Percentiles rank a stretch among this genome's conserved stretches.
Conservation (phyloP, 1,284 basidiomycete genomes). For the Ustilago curta region DNA sequence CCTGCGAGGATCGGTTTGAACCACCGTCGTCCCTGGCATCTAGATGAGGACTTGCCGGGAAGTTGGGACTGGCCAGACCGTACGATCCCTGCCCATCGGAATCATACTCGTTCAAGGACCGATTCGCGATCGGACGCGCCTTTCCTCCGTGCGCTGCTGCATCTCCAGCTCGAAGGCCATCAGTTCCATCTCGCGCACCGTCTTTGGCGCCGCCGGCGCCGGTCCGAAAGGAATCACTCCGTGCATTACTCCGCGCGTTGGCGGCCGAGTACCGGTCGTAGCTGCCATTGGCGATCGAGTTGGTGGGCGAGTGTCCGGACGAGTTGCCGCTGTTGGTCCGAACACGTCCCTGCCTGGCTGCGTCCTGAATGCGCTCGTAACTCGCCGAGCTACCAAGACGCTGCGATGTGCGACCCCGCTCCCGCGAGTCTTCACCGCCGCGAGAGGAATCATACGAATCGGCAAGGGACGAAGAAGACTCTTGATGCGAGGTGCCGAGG, state of each 20-base stretch:
- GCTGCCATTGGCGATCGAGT: slow-evolving; percentile 39
- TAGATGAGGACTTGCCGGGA: slow-evolving; percentile 48
- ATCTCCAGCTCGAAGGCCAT: slow-evolving; percentile 51
- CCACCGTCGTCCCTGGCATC: slow-evolving; percentile 38
- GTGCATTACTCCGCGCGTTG: slow-evolving; percentile 29
- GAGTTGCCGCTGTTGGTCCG: slow-evolving; percentile 47
- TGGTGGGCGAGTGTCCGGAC: slow-evolving; percentile 44
- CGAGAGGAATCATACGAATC: slow-evolving; percentile 41
- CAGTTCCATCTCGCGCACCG: slow-evolving; percentile 43
- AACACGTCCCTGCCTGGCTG: slow-evolving; percentile 36
- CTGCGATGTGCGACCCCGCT: slow-evolving; percentile 56
- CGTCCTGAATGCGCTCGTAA: slow-evolving; percentile 63
- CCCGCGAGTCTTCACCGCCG: slow-evolving; percentile 35
- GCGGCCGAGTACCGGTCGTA: slow-evolving; percentile 31
- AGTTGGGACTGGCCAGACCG: slow-evolving; percentile 47
- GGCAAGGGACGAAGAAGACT: slow-evolving; percentile 33
- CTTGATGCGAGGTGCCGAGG: slow-evolving; percentile 42
- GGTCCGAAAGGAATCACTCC: slow-evolving; percentile 51
- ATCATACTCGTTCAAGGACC: slow-evolving; percentile 46
- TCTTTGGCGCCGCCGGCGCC: slow-evolving; percentile 28
- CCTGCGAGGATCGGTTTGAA: slow-evolving; percentile 37
- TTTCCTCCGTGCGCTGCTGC: slow-evolving; percentile 46
- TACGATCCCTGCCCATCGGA: slow-evolving; percentile 49
- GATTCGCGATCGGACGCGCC: slow-evolving; percentile 51
- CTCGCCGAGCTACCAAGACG: slow-evolving; percentile 57